Percentiles rank a stretch among this genome's conserved stretches.
Conservation (phyloP, 306 rosid species). For the Oemleria cerasiformis region DNA sequence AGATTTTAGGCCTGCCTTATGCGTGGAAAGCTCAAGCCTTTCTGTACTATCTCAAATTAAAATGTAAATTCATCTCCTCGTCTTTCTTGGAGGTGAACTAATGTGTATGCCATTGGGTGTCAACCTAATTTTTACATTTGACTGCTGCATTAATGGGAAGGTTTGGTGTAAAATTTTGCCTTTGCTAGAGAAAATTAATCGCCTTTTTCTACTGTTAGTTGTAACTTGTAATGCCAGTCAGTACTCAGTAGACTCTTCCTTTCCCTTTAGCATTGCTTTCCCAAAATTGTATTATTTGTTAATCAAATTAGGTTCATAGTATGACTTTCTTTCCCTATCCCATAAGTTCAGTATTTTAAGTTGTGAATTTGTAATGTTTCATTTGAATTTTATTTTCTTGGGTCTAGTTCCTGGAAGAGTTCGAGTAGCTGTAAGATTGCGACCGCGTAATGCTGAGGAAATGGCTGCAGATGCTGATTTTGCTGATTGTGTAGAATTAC, state of each 20-base stretch:
- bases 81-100: background rate
- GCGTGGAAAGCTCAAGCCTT: background rate
- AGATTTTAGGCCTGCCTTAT: background rate
- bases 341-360: background rate
- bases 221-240: background rate
- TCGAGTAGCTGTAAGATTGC: constrained; percentile 89
- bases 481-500: constrained; percentile 93
- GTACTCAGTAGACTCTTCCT: background rate
- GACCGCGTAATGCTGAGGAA: constrained; percentile 84
- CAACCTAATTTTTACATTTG: background rate
- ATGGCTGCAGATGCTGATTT: constrained; percentile 79
- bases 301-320: background rate
- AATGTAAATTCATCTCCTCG: background rate
- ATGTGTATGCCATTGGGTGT: background rate
- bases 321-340: background rate
- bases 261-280: background rate
- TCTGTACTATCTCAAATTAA: background rate
- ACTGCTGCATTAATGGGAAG: background rate
- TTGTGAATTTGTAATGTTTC: constrained; percentile 18
- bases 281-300: background rate
- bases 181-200: background rate
- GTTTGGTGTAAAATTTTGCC: background rate
- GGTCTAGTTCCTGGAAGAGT: constrained; percentile 94
- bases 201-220: background rate
- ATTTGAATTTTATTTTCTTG: constrained; percentile 16